Evolutionary conservation across 495 filamentous ascomycete species (phyloP).

Genomic region (Lichenothelia convexa): DNA sequence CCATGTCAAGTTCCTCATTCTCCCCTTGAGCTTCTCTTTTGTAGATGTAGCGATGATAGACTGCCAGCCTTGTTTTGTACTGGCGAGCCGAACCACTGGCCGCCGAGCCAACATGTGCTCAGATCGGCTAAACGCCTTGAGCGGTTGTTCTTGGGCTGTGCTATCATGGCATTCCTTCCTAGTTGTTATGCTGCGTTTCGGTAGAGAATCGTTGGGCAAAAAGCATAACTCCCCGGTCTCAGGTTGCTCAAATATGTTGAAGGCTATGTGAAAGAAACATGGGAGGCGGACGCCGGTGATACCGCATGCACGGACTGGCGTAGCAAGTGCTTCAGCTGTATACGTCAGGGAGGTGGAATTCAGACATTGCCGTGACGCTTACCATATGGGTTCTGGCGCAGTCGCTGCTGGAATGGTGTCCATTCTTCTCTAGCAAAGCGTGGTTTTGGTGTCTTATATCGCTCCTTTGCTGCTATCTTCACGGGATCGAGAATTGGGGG

Average conservation of each 20-base stretch:
- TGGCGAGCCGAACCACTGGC: conserved; percentile 3
- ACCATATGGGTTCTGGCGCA: conserved; percentile 44
- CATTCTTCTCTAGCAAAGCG: conserved; percentile 6
- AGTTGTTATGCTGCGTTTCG: neutral
- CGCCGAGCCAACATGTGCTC: conserved; percentile 2
- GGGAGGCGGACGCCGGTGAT: conserved; percentile 41
- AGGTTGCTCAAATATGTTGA: conserved; percentile 38
- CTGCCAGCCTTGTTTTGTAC: conserved; percentile 6
- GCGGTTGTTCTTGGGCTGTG: neutral
- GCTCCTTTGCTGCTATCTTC: conserved; percentile 3
- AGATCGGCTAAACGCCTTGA: no score
- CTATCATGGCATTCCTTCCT: neutral
- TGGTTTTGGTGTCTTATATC: conserved; percentile 36
- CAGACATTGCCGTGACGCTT: conserved; percentile 11
- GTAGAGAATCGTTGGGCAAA: no score
- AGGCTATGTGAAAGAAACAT: conserved; percentile 41
- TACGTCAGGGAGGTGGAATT: conserved; percentile 7
- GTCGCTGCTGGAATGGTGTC: conserved; percentile 30
- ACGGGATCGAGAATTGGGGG: conserved; percentile 15
- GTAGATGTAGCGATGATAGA: conserved; percentile 17
- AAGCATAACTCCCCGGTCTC: conserved; percentile 7
- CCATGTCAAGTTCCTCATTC: conserved; percentile 31
- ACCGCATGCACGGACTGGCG: conserved; percentile 41
- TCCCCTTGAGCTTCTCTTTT: conserved; percentile 22
- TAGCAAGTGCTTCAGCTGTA: conserved; percentile 43